Base-by-base conservation (phyloP, 306 rosid genomes). In the Begonia fuchsioides region DNA sequence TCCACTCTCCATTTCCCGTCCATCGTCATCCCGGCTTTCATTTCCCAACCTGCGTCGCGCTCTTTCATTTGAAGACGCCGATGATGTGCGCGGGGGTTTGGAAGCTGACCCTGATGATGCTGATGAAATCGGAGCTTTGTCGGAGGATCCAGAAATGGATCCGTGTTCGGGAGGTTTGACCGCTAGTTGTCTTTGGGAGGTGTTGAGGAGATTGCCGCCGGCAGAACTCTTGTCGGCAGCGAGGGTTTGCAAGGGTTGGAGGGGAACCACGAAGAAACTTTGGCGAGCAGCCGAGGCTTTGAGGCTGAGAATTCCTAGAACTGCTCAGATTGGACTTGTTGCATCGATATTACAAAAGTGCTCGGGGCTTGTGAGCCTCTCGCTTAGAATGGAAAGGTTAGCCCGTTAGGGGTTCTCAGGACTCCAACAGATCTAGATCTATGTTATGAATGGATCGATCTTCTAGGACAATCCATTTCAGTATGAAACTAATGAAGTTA, bases 211-310 rank as follows among this genome's bases (percentile, higher is more conserved):
- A 71, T 53, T 92, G 46, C 94, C 98, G 20, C 96, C 98, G 51
- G 60, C 73, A 32, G 94, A 69, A 49, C 38, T 92, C 18, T 60
- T 92, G 39, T 64, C 83, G 20, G 94, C 94, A 43, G 96, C 94
- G 10, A 73, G 50, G 69, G 98, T 92, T 6, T 73, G 93, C 51
- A 76, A 58, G 45, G 93, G 96, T 2, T 92, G 98, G 98, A 79
- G 93, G 44, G 78, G 75, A 47, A 82, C 81, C 15, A 56, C 86
- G 0, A 67, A 59, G 72, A 79, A 67, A 70, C 17, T 92, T 19
- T 92, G 98, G 98, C 75, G 49, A 58, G 94, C 94, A 40, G 79
- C 96, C 54, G 94, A 85, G 70, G 79, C 68, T 43, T 76, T 92
- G 49, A 77, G 65, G 44, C 76, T 92, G 49, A 71, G 73, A 81